Evolutionary conservation across 805 yeast species (phyloP).

Genomic region (Barnettozyma populi): DNA sequence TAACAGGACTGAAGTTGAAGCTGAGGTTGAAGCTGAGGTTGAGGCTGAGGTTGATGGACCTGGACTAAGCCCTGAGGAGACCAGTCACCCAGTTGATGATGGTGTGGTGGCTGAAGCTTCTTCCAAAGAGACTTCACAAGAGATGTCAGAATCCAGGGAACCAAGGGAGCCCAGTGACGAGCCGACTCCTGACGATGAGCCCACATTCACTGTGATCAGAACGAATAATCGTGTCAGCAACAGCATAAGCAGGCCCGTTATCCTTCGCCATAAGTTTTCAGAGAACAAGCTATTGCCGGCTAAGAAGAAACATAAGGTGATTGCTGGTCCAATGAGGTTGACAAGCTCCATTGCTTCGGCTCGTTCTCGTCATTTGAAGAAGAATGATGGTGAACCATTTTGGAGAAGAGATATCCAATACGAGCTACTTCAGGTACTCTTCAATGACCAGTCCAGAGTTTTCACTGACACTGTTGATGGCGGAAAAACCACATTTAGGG

Average conservation of each 20-base stretch:
- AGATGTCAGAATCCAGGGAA: neutral
- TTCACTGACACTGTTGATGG: constrained; percentile 53
- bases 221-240: neutral
- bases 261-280: constrained; percentile 5
- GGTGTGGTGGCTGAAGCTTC: neutral
- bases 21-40: neutral
- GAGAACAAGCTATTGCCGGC: constrained; percentile 2
- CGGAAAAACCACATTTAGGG: constrained; percentile 67
- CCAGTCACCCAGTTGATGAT: neutral
- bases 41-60: neutral
- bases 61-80: too few species aligned
- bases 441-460: constrained; percentile 56
- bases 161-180: neutral
- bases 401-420: constrained; percentile 86
- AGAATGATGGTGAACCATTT: constrained; percentile 87
- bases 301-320: constrained; percentile 4
- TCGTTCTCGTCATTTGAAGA: constrained; percentile 63
- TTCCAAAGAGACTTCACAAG: neutral
- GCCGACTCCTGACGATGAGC: neutral
- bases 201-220: neutral
- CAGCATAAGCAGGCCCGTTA: constrained; percentile 2
- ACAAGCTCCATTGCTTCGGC: constrained; percentile 23
- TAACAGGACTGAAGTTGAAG: neutral
- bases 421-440: constrained; percentile 62
- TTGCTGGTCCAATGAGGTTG: constrained; percentile 12